Conservation (phyloP, 106 monocot genomes). For the Amphibolis antarctica region DNA sequence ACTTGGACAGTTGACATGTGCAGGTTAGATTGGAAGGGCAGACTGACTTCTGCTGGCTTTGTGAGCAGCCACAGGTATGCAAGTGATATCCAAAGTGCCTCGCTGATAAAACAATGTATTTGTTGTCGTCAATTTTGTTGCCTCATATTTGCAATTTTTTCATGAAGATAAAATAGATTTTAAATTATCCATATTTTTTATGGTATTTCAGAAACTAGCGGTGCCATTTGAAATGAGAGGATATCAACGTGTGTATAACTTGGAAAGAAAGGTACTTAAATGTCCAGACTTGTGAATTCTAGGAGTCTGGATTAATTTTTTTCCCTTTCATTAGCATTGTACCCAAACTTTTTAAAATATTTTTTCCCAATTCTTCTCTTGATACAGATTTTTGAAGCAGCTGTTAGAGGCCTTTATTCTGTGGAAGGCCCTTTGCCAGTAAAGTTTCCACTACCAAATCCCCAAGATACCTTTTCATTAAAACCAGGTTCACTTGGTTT, state of each 20-base stretch:
- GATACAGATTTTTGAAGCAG: constrained; percentile 58
- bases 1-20: background rate
- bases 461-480: constrained; percentile 34
- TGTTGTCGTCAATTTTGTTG: too few relatives aligned
- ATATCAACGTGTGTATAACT: constrained; percentile 72
- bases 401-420: constrained; percentile 54
- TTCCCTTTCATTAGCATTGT: background rate
- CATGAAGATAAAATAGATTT: background rate
- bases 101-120: too few relatives aligned
- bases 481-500: constrained; percentile 50
- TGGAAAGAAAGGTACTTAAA: constrained; percentile 50
- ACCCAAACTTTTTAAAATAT: background rate
- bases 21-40: constrained; percentile 81
- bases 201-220: constrained; percentile 45
- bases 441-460: constrained; percentile 73
- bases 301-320: background rate
- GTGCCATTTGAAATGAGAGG: constrained; percentile 94
- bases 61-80: constrained; percentile 69
- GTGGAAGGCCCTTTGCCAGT: constrained; percentile 56
- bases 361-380: background rate
- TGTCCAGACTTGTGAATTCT: background rate
- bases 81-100: background rate
- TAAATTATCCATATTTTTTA: background rate
- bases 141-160: too few relatives aligned
- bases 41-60: constrained; percentile 88